These are phyloP conservation scores for Fraxinus baroniana DNA, from an alignment of 305 asterid species.

Conservation along the genomic window DNA sequence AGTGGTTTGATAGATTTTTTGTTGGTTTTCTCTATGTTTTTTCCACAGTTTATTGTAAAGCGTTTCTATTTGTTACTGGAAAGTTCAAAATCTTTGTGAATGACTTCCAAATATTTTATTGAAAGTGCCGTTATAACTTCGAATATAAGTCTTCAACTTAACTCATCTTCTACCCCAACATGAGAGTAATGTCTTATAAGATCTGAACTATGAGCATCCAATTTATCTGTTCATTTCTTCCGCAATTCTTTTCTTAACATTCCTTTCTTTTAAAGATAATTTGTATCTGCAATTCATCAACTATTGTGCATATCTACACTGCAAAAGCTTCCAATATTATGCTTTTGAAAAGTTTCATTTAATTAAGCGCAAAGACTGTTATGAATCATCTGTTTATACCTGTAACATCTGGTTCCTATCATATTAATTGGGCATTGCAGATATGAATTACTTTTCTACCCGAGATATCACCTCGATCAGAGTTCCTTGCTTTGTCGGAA, in stretches of 20 bases:
- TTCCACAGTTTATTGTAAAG: not conserved
- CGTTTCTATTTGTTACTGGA: not conserved
- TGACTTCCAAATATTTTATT: not conserved
- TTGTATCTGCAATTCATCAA: slow-evolving; percentile 1
- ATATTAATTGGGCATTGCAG: slow-evolving; percentile 50
- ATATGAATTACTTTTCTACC: slow-evolving; percentile 94
- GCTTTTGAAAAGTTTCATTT: slow-evolving; percentile 14
- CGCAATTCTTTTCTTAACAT: slow-evolving; percentile 4
- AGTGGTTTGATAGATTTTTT: not conserved
- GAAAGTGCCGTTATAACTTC: not conserved
- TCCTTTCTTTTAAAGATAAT: not conserved
- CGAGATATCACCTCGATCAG: slow-evolving; percentile 98
- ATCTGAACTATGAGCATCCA: slow-evolving; percentile 1
- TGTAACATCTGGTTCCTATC: slow-evolving; percentile 16
- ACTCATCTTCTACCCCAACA: not conserved
- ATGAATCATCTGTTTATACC: slow-evolving; percentile 13
- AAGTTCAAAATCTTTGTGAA: not conserved
- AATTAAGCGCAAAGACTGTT: slow-evolving; percentile 8
- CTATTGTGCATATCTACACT: not conserved
- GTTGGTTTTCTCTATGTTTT: slow-evolving; percentile 8
- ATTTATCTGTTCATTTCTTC: slow-evolving; percentile 15
- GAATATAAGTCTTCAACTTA: not conserved
- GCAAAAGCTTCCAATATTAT: not conserved
- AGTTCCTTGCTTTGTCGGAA: slow-evolving; percentile 91
- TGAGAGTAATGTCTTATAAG: not conserved